Conservation (phyloP, 1,139 yeast genomes). For the Arxiozyma slooffiae region DNA sequence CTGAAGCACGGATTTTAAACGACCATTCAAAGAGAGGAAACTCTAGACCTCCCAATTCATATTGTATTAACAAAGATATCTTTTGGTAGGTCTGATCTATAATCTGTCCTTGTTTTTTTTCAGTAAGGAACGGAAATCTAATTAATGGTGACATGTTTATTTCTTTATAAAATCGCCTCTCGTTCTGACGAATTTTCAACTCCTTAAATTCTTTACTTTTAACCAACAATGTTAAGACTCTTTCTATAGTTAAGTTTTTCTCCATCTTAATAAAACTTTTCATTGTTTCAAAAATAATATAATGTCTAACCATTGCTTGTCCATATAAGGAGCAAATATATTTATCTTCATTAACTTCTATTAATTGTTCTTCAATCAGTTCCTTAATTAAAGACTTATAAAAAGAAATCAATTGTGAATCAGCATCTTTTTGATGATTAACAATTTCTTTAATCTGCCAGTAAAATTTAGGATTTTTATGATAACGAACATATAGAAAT, state of each 20-base stretch:
- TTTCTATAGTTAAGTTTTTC: conserved; percentile 15
- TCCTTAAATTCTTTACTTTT: conserved; percentile 35
- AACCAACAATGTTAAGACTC: conserved; percentile 29
- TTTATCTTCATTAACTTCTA: conserved; percentile 14
- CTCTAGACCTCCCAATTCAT: conserved; percentile 40
- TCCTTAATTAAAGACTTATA: conserved; percentile 29
- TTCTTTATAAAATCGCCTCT: conserved; percentile 36
- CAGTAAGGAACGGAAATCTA: conserved; percentile 29
- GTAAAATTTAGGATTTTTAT: conserved; percentile 35
- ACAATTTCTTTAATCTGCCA: conserved; percentile 20
- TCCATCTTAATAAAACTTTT: conserved; percentile 27
- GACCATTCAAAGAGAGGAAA: conserved; percentile 37
- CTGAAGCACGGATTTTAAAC: conserved; percentile 31
- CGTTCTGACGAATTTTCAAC: conserved; percentile 36
- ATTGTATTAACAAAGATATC: conserved; percentile 35
- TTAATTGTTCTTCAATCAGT: conserved; percentile 29
- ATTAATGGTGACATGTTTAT: conserved; percentile 35
- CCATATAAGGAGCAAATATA: conserved; percentile 36
- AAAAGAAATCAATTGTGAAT: conserved; percentile 28
- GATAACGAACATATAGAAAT: conserved; percentile 41
- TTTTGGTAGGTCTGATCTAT: conserved; percentile 30
- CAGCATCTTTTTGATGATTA: conserved; percentile 15
- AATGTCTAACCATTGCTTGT: conserved; percentile 39
- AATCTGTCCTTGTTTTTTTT: conserved; percentile 20
- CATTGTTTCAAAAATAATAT: conserved; percentile 37